phyloP scores from a whole-genome alignment of 2,329 filamentous ascomycete species.

The Sphaerulina vaccinii region DNA sequence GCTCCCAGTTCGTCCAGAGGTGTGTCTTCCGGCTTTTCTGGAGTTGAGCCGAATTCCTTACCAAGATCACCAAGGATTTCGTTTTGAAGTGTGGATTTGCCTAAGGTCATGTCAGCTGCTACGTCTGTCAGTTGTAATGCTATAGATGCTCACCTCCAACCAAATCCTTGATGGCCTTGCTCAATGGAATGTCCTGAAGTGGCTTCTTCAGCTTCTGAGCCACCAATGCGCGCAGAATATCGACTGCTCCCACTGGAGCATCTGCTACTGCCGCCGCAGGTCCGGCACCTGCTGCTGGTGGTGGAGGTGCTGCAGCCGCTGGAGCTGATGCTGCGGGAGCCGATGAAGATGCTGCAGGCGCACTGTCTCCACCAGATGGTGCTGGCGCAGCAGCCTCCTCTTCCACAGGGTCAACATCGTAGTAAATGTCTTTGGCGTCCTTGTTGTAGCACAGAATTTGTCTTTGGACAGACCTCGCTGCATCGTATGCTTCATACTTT shows the following conservation, averaged over 20 bases:
- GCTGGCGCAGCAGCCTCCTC: constrained; percentile 68
- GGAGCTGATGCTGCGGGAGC: constrained; percentile 52
- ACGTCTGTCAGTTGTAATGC: too few relatives aligned
- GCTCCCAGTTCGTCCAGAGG: constrained; percentile 93
- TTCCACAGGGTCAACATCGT: constrained; percentile 91
- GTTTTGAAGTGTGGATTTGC: constrained; percentile 97
- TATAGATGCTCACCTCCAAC: constrained; percentile 73
- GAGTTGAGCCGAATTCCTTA: constrained; percentile 97
- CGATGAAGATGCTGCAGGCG: constrained; percentile 49
- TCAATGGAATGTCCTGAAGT: constrained; percentile 80
- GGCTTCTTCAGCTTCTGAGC: constrained; percentile 98
- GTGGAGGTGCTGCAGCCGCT: constrained; percentile 53
- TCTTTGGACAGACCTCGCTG: constrained; percentile 90
- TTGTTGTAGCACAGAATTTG: constrained; percentile 99
- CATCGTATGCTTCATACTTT: constrained; percentile 98
- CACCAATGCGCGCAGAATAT: constrained; percentile 84
- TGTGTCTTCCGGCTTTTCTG: constrained; percentile 97
- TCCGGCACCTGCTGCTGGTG: constrained; percentile 68
- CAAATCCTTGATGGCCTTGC: constrained; percentile 97
- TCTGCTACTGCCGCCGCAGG: constrained; percentile 86
- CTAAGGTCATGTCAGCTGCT: constrained; percentile 47
- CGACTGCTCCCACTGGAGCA: constrained; percentile 80
- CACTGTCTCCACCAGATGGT: constrained; percentile 49
- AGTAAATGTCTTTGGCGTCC: constrained; percentile 98
- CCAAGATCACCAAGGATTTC: constrained; percentile 96